Evolutionary conservation across 1,284 basidiomycete genomes (phyloP).

Genomic region (Sporisorium iseilematis-ciliati): DNA sequence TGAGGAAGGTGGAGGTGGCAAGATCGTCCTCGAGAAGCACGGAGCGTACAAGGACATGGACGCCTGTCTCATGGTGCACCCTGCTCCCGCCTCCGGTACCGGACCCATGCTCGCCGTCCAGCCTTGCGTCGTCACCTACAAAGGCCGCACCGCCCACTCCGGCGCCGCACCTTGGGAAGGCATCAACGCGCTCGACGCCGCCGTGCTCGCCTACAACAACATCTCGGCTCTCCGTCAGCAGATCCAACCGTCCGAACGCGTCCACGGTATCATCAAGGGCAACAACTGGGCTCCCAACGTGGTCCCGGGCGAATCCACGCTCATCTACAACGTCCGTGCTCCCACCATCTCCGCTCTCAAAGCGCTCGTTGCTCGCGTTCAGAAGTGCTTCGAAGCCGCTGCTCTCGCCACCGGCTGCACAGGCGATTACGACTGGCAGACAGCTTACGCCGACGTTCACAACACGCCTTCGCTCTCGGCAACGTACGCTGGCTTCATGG

Average conservation of each 20-base stretch:
- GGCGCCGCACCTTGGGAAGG: slow-evolving; percentile 82
- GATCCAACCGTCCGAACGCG: slow-evolving; percentile 75
- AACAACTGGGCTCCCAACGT: slow-evolving; percentile 71
- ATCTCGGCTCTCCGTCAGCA: slow-evolving; percentile 83
- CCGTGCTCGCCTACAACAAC: slow-evolving; percentile 81
- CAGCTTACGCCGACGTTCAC: slow-evolving; percentile 67
- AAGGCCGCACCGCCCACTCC: slow-evolving; percentile 61
- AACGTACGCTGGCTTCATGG: slow-evolving; percentile 65
- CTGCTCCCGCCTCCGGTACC: slow-evolving; percentile 70
- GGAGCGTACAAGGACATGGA: slow-evolving; percentile 83
- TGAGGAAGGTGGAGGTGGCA: slow-evolving; percentile 84
- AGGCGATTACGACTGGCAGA: slow-evolving; percentile 72
- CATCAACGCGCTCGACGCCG: slow-evolving; percentile 85
- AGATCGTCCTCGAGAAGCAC: slow-evolving; percentile 78
- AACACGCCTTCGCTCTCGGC: slow-evolving; percentile 51
- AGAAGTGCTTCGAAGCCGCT: slow-evolving; percentile 80
- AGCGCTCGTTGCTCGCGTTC: slow-evolving; percentile 74
- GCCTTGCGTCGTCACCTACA: slow-evolving; percentile 51
- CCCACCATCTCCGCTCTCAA: slow-evolving; percentile 75
- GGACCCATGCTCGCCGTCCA: slow-evolving; percentile 74
- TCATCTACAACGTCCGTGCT: slow-evolving; percentile 79
- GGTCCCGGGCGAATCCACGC: slow-evolving; percentile 81
- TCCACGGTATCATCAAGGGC: slow-evolving; percentile 71
- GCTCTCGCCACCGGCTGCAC: slow-evolving; percentile 79
- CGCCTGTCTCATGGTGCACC: slow-evolving; percentile 78